These are phyloP conservation scores for Prunus davidiana DNA, from an alignment of 306 rosid species.

Conservation along the genomic window DNA sequence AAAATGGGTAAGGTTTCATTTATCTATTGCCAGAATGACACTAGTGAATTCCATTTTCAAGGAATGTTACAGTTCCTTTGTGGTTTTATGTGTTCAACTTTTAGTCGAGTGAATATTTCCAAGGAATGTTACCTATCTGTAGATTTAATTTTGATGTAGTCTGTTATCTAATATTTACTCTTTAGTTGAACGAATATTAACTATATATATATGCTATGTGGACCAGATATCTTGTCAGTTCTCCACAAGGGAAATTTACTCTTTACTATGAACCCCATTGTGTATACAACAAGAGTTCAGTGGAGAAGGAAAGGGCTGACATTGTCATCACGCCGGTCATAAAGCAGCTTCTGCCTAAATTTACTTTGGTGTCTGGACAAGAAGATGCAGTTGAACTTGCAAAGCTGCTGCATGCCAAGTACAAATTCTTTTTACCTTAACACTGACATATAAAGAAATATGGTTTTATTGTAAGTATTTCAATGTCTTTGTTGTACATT, in stretches of 20 bases:
- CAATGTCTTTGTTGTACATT: slow-evolving; percentile 1
- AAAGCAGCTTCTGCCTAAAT: slow-evolving; percentile 79
- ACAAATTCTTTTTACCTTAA: slow-evolving; percentile 4
- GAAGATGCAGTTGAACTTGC: slow-evolving; percentile 93
- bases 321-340: slow-evolving; percentile 87
- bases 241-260: slow-evolving; percentile 59
- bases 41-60: neutral
- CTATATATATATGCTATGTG: slow-evolving; percentile 15
- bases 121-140: neutral
- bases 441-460: neutral
- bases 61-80: neutral
- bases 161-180: neutral
- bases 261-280: slow-evolving; percentile 97
- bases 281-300: slow-evolving; percentile 51
- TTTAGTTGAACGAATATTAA: neutral
- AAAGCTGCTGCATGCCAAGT: slow-evolving; percentile 81
- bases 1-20: slow-evolving; percentile 68
- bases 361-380: slow-evolving; percentile 89
- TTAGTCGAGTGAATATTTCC: neutral
- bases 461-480: neutral
- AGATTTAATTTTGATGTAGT: neutral
- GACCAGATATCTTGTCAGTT: slow-evolving; percentile 63
- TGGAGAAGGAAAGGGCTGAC: slow-evolving; percentile 76
- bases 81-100: slow-evolving; percentile 1
- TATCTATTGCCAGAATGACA: neutral